A percentile compares a stretch with the other conserved stretches of the same genome.
Evolutionary conservation across 495 filamentous ascomycete species (phyloP).

Genomic region (Lophium mytilinum): DNA sequence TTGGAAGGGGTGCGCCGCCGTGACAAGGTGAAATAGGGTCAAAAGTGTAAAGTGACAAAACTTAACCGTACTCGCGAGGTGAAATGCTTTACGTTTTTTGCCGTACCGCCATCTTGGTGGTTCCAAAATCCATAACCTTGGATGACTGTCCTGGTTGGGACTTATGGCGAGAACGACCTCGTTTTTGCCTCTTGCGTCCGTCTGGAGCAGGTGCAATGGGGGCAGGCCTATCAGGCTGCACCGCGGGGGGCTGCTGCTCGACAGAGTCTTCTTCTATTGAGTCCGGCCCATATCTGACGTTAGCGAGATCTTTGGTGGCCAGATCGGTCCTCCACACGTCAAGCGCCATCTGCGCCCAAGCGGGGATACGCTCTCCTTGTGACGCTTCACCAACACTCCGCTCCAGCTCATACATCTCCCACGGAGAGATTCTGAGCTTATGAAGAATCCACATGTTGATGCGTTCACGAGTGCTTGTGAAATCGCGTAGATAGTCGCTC

Average conservation of each 20-base stretch:
- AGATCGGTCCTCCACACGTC: slow-evolving; percentile 1
- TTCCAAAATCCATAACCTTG: too few species aligned
- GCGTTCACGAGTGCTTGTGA: slow-evolving; percentile 12
- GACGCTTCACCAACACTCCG: background rate
- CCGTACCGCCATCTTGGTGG: too few species aligned
- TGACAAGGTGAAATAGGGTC: too few species aligned
- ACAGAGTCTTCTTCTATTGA: background rate
- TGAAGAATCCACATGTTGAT: slow-evolving; percentile 21
- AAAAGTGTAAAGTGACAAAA: too few species aligned
- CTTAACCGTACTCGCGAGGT: too few species aligned
- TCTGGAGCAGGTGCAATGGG: background rate
- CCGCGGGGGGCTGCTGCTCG: background rate
- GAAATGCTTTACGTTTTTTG: too few species aligned
- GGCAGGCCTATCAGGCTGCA: background rate
- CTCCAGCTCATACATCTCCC: slow-evolving; percentile 12
- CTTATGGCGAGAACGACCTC: background rate
- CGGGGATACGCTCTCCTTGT: background rate
- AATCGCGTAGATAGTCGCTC: slow-evolving; percentile 15
- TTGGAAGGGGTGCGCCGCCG: too few species aligned
- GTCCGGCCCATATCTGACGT: background rate
- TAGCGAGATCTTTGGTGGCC: background rate
- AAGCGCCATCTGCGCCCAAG: slow-evolving; percentile 10
- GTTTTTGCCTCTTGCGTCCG: background rate
- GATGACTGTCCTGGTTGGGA: background rate
- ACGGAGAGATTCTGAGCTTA: slow-evolving; percentile 17